Conservation (phyloP, 148 eudicot genomes). For the Vaccinium macrocarpon region DNA sequence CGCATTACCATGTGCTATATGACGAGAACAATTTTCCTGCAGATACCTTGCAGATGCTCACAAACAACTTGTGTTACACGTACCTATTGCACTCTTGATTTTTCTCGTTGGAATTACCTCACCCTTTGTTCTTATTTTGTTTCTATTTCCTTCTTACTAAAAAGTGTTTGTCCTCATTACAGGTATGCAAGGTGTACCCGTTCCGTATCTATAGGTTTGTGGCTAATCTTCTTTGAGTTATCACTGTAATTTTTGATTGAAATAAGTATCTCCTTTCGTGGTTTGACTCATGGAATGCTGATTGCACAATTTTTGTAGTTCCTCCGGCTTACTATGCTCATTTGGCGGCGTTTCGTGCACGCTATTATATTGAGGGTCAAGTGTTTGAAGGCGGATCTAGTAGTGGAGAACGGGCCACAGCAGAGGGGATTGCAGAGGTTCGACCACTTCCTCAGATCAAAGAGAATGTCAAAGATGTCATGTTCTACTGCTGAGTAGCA, state of each 20-base stretch:
- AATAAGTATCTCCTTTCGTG: background rate
- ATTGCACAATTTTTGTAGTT: conserved; percentile 36
- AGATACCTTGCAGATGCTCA: conserved; percentile 55
- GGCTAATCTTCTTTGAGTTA: background rate
- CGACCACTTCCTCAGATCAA: conserved; percentile 43
- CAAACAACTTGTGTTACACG: conserved; percentile 80
- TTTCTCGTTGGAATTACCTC: background rate
- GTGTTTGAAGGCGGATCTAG: conserved; percentile 48
- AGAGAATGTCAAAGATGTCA: conserved; percentile 57
- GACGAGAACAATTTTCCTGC: conserved; percentile 76
- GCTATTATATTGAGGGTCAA: conserved; percentile 56
- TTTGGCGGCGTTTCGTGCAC: conserved; percentile 76
- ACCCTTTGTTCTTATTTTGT: background rate
- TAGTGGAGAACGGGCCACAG: conserved; percentile 22
- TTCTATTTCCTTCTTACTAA: background rate
- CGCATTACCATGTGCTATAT: conserved; percentile 74
- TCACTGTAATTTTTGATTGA: background rate
- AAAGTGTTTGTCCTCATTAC: background rate
- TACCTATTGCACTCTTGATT: conserved; percentile 13
- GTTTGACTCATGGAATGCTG: background rate
- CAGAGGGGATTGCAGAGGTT: conserved; percentile 22
- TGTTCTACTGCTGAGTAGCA: conserved; percentile 62
- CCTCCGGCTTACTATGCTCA: conserved; percentile 92
- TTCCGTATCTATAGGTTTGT: conserved; percentile 78
- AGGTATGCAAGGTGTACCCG: conserved; percentile 93